phyloP scores from a whole-genome alignment of 129 eudicot genomes.

The Lactuca saligna region DNA sequence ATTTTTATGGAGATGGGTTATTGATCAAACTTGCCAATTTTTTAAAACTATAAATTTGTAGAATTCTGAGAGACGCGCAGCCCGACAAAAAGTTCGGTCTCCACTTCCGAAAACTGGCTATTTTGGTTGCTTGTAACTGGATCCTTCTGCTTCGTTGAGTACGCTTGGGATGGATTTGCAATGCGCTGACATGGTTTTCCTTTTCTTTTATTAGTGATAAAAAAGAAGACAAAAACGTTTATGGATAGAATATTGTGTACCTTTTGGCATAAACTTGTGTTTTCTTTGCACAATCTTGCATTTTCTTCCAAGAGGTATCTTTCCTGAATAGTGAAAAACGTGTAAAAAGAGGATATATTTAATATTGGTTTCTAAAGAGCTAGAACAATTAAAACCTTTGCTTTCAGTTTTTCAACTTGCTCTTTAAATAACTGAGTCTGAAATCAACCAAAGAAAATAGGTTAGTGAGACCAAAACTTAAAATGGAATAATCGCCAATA shows the following conservation, averaged over 20 bases:
- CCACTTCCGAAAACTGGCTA: conserved; percentile 39
- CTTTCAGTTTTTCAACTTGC: conserved; percentile 44
- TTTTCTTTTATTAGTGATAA: background rate
- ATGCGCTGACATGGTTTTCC: conserved; percentile 10
- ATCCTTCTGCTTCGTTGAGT: conserved; percentile 29
- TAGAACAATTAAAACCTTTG: conserved; percentile 42
- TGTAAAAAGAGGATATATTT: background rate
- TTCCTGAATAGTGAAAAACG: conserved; percentile 36
- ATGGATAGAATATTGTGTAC: background rate
- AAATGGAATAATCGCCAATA: background rate
- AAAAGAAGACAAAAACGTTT: background rate
- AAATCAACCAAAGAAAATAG: conserved; percentile 15
- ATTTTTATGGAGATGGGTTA: too few species aligned
- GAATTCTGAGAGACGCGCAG: conserved; percentile 17
- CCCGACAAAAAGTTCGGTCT: conserved; percentile 57
- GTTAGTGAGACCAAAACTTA: background rate
- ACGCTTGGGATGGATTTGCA: background rate
- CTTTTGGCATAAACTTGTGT: conserved; percentile 31
- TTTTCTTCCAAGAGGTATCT: conserved; percentile 50
- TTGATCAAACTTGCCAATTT: background rate
- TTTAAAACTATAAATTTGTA: conserved; percentile 5
- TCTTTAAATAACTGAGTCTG: conserved; percentile 51
- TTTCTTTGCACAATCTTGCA: conserved; percentile 29
- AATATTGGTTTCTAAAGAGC: background rate
- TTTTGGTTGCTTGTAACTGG: conserved; percentile 24